Conservation (phyloP, 2,329 filamentous ascomycete species). For the Cordyceps militaris region DNA sequence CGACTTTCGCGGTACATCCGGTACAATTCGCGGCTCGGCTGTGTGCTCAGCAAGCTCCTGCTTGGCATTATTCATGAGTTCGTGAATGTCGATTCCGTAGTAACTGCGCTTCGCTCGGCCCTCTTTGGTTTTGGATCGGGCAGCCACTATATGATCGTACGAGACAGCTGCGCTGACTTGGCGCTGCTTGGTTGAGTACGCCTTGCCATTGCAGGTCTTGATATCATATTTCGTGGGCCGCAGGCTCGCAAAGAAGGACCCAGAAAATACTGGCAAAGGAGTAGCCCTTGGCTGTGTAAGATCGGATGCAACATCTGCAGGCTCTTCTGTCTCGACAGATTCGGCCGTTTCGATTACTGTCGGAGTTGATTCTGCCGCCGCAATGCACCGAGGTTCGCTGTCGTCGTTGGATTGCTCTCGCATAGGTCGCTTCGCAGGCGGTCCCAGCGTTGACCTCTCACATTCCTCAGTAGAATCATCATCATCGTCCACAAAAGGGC, state of each 20-base stretch:
- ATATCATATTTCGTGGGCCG: constrained; percentile 32
- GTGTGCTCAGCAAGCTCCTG: constrained; percentile 43
- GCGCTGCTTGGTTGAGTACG: constrained; percentile 49
- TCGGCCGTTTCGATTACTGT: neutral
- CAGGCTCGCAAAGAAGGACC: constrained; percentile 21
- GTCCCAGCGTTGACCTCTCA: neutral
- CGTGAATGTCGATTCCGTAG: constrained; percentile 89
- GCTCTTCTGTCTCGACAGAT: neutral
- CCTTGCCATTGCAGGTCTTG: constrained; percentile 51
- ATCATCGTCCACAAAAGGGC: constrained; percentile 35
- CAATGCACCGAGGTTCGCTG: neutral
- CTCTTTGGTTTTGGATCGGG: constrained; percentile 58
- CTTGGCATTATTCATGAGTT: constrained; percentile 65
- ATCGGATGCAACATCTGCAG: neutral
- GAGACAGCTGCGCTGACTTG: constrained; percentile 39
- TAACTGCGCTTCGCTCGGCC: constrained; percentile 68
- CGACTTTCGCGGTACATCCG: constrained; percentile 33
- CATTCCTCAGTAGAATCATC: constrained; percentile 28
- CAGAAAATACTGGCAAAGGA: constrained; percentile 22
- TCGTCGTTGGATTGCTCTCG: constrained; percentile 10
- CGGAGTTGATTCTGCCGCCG: neutral
- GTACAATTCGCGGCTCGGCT: constrained; percentile 14
- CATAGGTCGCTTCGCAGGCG: constrained; percentile 17
- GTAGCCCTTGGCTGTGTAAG: constrained; percentile 5
- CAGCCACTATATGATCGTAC: constrained; percentile 62